Evolutionary conservation across 371 early-diverging fungal genomes (phyloP).

Genomic region (Mucor racemosus): DNA sequence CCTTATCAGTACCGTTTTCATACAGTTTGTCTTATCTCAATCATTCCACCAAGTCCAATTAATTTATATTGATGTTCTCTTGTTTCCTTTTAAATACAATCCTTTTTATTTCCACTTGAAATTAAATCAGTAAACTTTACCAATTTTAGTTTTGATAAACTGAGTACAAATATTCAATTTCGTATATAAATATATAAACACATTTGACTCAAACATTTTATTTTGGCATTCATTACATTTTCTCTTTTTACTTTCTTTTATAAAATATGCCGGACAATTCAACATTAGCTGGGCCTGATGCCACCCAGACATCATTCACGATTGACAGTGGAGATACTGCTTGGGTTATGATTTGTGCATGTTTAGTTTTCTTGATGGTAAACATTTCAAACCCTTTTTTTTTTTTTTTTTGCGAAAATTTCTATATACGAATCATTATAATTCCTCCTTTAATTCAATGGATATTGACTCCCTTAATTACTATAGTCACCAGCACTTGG

Average conservation of each 20-base stretch:
- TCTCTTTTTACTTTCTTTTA: neutral
- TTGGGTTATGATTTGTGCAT: constrained; percentile 63
- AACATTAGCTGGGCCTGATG: neutral
- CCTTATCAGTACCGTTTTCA: constrained; percentile 1
- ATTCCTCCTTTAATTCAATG: neutral
- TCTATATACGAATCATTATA: neutral
- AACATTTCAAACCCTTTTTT: neutral
- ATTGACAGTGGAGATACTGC: constrained; percentile 70
- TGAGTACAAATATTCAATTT: neutral
- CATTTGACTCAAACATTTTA: neutral
- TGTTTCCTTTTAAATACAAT: neutral
- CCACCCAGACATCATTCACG: constrained; percentile 3
- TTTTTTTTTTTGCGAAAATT: neutral
- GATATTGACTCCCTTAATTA: neutral
- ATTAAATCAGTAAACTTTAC: neutral
- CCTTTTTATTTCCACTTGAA: neutral
- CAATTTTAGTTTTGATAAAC: neutral
- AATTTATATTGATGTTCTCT: constrained; percentile 6
- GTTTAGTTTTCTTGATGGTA: constrained; percentile 55
- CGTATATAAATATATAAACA: neutral
- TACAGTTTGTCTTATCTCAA: constrained; percentile 6
- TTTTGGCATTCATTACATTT: neutral
- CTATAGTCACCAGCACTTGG: constrained; percentile 69
- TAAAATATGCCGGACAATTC: neutral
- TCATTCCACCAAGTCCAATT: neutral